Conservation (phyloP, 2,329 filamentous ascomycete genomes). For the Diaporthe ampelina region DNA sequence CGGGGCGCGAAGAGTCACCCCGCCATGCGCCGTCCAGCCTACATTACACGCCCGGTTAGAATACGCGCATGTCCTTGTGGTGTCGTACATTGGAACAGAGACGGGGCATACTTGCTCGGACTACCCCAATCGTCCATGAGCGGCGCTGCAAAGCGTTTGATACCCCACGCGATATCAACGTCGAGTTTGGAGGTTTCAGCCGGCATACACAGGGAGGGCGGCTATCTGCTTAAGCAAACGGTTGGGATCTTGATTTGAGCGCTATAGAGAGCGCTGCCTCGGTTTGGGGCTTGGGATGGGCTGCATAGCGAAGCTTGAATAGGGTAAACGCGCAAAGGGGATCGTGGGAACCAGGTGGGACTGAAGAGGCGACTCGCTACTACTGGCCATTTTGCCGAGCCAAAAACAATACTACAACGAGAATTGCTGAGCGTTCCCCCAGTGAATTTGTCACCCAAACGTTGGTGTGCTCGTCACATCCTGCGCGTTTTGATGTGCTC, state of each 20-base stretch:
- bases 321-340: background rate
- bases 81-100: background rate
- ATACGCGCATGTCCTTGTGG: background rate
- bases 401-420: background rate
- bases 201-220: background rate
- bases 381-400: background rate
- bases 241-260: background rate
- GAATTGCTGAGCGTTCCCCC: background rate
- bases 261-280: no score
- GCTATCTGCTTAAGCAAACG: background rate
- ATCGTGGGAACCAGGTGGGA: background rate
- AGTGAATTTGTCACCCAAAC: background rate
- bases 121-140: background rate
- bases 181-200: background rate
- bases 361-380: slow-evolving; percentile 14
- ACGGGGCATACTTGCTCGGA: background rate
- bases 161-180: background rate
- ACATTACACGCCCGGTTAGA: background rate
- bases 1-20: background rate
- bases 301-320: slow-evolving; percentile 21
- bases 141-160: no score
- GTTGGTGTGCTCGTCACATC: no score
- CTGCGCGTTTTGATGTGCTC: background rate
- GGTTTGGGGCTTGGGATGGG: background rate
- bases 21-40: background rate